These are phyloP conservation scores for Penicillium parvum DNA, from an alignment of 495 filamentous ascomycete genomes.

Conservation along the genomic window DNA sequence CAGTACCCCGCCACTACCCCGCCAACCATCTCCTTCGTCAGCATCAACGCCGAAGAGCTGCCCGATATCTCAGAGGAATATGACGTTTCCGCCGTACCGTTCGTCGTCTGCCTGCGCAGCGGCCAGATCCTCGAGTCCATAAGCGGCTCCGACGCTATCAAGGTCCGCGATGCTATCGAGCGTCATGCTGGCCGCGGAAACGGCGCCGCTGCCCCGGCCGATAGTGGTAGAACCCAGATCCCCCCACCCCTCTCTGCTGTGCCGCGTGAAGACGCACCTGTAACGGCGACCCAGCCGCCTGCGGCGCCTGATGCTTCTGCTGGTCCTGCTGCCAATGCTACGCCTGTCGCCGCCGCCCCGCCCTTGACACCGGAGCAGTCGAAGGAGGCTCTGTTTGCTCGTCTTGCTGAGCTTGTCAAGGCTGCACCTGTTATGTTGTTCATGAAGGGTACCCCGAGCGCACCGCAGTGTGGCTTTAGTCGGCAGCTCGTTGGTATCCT, in stretches of 20 bases:
- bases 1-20: conserved; percentile 68
- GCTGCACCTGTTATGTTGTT: conserved; percentile 98
- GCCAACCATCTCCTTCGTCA: conserved; percentile 71
- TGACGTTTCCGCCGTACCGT: conserved; percentile 91
- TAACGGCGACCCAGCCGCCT: conserved; percentile 33
- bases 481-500: conserved; percentile 80
- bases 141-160: conserved; percentile 80
- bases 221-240: conserved; percentile 35
- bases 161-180: conserved; percentile 79
- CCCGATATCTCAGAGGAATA: conserved; percentile 82
- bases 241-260: conserved; percentile 50
- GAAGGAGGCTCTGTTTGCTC: conserved; percentile 73
- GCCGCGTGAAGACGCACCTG: conserved; percentile 38
- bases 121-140: conserved; percentile 71
- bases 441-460: conserved; percentile 74
- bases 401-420: conserved; percentile 77
- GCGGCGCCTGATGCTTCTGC: conserved; percentile 48
- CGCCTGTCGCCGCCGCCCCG: conserved; percentile 24
- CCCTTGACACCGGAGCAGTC: conserved; percentile 48
- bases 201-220: conserved; percentile 30
- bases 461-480: conserved; percentile 93
- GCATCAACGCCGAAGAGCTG: conserved; percentile 84
- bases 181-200: no score
- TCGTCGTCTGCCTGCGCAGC: conserved; percentile 73
- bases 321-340: conserved; percentile 24